Conservation (phyloP, 2,329 filamentous ascomycete species). For the Juglanconis sp. region DNA sequence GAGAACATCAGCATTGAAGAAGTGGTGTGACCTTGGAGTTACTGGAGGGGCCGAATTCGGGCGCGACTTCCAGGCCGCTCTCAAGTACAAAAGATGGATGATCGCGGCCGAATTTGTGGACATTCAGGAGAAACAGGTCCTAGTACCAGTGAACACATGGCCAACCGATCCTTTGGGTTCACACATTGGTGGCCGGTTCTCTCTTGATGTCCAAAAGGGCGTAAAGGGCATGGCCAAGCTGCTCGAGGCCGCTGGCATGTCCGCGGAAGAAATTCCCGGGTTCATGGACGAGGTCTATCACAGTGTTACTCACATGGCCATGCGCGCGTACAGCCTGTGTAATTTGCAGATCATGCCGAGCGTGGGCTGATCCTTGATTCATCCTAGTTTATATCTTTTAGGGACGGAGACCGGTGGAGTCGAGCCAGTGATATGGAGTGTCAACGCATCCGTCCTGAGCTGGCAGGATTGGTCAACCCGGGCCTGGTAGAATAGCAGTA, state of each 20-base stretch:
- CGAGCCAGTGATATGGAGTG: no score
- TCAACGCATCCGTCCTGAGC: no score
- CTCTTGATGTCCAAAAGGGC: background rate
- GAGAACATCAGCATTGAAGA: background rate
- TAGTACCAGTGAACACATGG: background rate
- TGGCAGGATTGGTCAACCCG: no score
- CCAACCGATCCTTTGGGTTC: background rate
- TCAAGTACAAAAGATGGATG: slow-evolving; percentile 25
- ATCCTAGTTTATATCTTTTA: no score
- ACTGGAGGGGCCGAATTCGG: slow-evolving; percentile 8
- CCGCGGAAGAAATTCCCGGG: background rate
- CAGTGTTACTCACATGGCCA: background rate
- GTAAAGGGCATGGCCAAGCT: background rate
- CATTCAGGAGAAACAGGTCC: slow-evolving; percentile 20
- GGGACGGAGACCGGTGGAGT: no score
- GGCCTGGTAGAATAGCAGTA: no score
- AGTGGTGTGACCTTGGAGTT: background rate
- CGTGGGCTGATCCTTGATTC: no score
- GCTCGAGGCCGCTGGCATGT: slow-evolving; percentile 3
- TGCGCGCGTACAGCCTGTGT: background rate
- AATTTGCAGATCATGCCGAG: background rate
- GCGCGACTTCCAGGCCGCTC: slow-evolving; percentile 18
- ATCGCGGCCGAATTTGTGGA: slow-evolving; percentile 28
- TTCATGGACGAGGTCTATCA: background rate
- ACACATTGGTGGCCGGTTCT: background rate